Conservation (phyloP, 2,329 filamentous ascomycete species). For the Penicillium sp. region DNA sequence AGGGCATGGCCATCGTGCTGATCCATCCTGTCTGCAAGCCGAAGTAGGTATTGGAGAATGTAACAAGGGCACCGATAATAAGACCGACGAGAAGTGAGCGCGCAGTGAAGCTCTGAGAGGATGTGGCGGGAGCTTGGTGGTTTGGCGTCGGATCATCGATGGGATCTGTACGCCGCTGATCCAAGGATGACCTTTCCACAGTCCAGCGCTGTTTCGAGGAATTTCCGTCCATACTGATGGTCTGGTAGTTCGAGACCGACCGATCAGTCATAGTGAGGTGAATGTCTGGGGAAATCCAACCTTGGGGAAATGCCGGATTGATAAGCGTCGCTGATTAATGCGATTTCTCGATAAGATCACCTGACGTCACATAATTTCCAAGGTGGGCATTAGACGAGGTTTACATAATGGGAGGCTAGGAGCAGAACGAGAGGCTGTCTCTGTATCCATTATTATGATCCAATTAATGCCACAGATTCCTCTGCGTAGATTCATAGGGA, state of each 20-base stretch:
- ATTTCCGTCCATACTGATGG: constrained; percentile 28
- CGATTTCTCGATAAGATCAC: constrained; percentile 16
- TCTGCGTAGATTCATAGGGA: too few relatives aligned
- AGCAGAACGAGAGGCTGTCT: too few relatives aligned
- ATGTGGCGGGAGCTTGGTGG: constrained; percentile 16
- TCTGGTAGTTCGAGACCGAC: constrained; percentile 27
- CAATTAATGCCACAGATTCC: too few relatives aligned
- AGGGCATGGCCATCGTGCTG: constrained; percentile 91
- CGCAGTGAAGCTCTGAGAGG: constrained; percentile 63
- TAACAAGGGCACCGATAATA: constrained; percentile 78
- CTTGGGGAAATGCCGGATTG: background rate
- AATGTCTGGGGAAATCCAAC: background rate
- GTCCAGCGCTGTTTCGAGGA: constrained; percentile 13
- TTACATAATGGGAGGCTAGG: too few relatives aligned
- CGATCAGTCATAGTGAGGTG: constrained; percentile 7
- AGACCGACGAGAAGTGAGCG: constrained; percentile 73
- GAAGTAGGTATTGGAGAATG: constrained; percentile 97
- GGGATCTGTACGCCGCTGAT: background rate
- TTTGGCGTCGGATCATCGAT: constrained; percentile 4
- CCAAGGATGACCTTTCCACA: constrained; percentile 3
- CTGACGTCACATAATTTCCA: constrained; percentile 12
- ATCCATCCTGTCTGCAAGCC: constrained; percentile 85
- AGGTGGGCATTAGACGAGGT: background rate
- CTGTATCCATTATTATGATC: too few relatives aligned
- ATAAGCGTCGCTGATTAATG: constrained; percentile 16